Evolutionary conservation across 2,329 filamentous ascomycete genomes (phyloP).

Genomic region (Leptosphaerulina australis): DNA sequence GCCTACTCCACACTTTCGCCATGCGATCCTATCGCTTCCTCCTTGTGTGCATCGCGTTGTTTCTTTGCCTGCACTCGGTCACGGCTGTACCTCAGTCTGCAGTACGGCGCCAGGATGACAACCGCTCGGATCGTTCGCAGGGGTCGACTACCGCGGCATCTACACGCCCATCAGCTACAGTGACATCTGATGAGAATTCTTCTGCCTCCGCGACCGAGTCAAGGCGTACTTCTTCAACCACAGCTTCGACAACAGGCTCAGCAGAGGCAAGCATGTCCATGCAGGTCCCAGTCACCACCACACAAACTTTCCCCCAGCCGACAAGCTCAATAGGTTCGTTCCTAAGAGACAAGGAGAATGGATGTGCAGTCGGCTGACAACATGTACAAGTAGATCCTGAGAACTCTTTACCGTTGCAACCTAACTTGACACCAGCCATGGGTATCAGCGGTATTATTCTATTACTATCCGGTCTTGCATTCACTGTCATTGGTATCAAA

Average conservation of each 20-base stretch:
- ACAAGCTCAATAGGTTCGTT: slow-evolving; percentile 31
- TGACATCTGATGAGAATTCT: slow-evolving; percentile 9
- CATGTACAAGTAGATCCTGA: slow-evolving; percentile 17
- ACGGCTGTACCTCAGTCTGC: slow-evolving; percentile 29
- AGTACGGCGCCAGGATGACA: slow-evolving; percentile 42
- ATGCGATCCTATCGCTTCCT: slow-evolving; percentile 41
- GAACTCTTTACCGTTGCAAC: slow-evolving; percentile 68
- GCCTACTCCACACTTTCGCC: slow-evolving; percentile 18
- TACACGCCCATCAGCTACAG: slow-evolving; percentile 26
- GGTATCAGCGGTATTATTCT: slow-evolving; percentile 79
- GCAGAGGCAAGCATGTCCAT: slow-evolving; percentile 17
- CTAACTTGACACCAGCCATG: slow-evolving; percentile 78
- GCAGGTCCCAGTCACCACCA: slow-evolving; percentile 26
- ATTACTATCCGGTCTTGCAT: slow-evolving; percentile 71
- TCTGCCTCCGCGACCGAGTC: slow-evolving; percentile 23
- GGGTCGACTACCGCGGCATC: slow-evolving; percentile 23
- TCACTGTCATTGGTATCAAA: slow-evolving; percentile 81
- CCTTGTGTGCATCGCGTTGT: slow-evolving; percentile 33
- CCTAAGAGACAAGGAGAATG: background rate
- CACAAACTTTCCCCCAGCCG: slow-evolving; percentile 25
- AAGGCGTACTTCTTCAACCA: slow-evolving; percentile 20
- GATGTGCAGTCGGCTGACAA: background rate
- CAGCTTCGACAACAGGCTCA: slow-evolving; percentile 19
- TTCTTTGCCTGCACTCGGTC: slow-evolving; percentile 35
- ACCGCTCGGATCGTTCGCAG: slow-evolving; percentile 21